phyloP scores from a whole-genome alignment of 2,329 filamentous ascomycete species.

The Stagonosporopsis rhizophila region DNA sequence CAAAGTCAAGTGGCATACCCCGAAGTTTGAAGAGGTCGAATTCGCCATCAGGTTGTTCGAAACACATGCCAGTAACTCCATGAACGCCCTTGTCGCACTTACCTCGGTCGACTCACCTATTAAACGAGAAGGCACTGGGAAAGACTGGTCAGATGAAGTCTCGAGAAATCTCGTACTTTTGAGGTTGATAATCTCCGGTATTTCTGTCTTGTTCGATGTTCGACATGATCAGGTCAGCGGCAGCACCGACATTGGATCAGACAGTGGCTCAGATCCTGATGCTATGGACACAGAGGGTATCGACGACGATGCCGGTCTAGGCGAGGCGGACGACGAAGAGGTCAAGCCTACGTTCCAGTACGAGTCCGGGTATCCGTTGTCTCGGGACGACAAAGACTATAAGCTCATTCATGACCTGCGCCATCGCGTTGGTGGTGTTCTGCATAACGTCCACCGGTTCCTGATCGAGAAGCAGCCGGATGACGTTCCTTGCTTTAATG shows the following conservation, averaged over 20 bases:
- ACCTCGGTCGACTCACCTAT: slow-evolving; percentile 82
- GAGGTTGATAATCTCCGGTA: slow-evolving; percentile 86
- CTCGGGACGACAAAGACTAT: slow-evolving; percentile 67
- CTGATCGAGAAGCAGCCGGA: slow-evolving; percentile 86
- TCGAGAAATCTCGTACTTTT: slow-evolving; percentile 88
- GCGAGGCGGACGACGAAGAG: slow-evolving; percentile 78
- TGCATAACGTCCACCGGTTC: slow-evolving; percentile 86
- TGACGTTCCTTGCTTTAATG: slow-evolving; percentile 93
- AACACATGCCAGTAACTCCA: slow-evolving; percentile 78
- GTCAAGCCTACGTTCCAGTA: slow-evolving; percentile 88
- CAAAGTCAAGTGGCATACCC: slow-evolving; percentile 90
- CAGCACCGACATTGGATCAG: slow-evolving; percentile 57
- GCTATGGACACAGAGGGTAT: slow-evolving; percentile 55
- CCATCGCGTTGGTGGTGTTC: slow-evolving; percentile 76
- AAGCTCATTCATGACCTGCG: slow-evolving; percentile 79
- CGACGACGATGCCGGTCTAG: slow-evolving; percentile 61
- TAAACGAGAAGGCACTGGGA: slow-evolving; percentile 92
- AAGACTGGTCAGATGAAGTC: slow-evolving; percentile 98
- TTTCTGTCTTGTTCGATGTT: slow-evolving; percentile 88
- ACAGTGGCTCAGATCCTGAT: slow-evolving; percentile 52
- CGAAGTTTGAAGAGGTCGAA: slow-evolving; percentile 77
- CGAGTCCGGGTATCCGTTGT: slow-evolving; percentile 82
- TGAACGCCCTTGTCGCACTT: slow-evolving; percentile 77
- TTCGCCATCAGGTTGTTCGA: slow-evolving; percentile 92
- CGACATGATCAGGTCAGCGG: slow-evolving; percentile 48